Evolutionary conservation across 2,329 filamentous ascomycete species (phyloP), one percentile per base, ranked within the genome.

Genomic region (Aspergillus novoparasiticus): DNA sequence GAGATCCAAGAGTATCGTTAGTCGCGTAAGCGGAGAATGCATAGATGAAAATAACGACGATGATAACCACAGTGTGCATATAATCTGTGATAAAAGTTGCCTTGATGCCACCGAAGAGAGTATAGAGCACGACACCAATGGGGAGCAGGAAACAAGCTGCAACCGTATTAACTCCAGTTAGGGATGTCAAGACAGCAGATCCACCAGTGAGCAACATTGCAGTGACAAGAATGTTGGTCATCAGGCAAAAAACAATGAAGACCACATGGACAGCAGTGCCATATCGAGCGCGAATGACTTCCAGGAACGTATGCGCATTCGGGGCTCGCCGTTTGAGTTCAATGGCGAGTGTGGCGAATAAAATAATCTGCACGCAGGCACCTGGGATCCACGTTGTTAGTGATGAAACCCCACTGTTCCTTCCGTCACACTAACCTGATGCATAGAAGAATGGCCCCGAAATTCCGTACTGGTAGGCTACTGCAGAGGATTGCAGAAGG

Each of bases 301-400:
- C 93, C 11, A 96, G 86, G 76, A 93, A 94, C 0, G 86, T 89
- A 67, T 97, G 93, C 0, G 93, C 93, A 73, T 96, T 96, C 0
- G 93, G 93, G 0, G 93, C 92, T 61, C 91, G 87, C 68, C 91
- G 85, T 82, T 97, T 97, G 58, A 97, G 80, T 76, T 96, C 92
- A 69, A 97, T 97, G 34, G 93, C 93, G 32, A 97, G 85, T 0
- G 93, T 96, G 1, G 94, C 93, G 71, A 97, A 97, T 1, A 97
- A 83, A 32, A 97, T 84, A 70, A 97, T 94, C 75, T 96, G 92
- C 6, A 95, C 91, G 0, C 90, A 93, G 12, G 92, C 92, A n/a
- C 89, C 75, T 78, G 51, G 61, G 30, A 51, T 46, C 11, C 26
- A 11, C 2, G 16, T 23, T 11, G 28, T 54, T 16, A 58, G 50